Percentiles rank a stretch among this genome's conserved stretches.
phyloP scores from a whole-genome alignment of 345 rosid species.

The Eucalyptus shirleyi region DNA sequence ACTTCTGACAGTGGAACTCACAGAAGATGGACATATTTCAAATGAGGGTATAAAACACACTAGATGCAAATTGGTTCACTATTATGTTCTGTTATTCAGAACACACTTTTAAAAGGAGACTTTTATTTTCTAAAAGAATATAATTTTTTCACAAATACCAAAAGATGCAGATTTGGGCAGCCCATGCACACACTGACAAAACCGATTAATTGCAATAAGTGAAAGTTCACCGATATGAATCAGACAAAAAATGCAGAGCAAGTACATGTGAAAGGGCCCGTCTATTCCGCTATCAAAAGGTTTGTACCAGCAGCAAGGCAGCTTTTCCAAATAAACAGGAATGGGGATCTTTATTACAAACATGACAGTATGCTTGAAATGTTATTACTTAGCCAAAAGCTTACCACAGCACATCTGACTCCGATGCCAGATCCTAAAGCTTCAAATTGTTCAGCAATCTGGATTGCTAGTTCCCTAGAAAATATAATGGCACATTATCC shows the following conservation, averaged over 20 bases:
- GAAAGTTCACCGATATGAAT: background rate
- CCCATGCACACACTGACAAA: background rate
- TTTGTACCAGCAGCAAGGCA: background rate
- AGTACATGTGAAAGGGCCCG: background rate
- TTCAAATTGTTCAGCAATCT: slow-evolving; percentile 94
- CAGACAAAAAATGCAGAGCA: background rate
- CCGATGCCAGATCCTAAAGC: slow-evolving; percentile 78
- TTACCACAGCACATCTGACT: slow-evolving; percentile 80
- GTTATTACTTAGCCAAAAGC: background rate
- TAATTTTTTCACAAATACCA: background rate
- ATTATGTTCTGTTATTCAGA: background rate
- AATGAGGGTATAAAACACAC: background rate
- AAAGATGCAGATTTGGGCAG: background rate
- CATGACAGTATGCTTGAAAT: background rate
- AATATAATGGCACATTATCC: background rate
- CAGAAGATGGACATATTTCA: background rate
- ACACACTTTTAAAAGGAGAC: background rate
- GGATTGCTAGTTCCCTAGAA: slow-evolving; percentile 86
- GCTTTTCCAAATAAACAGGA: background rate
- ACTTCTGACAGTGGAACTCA: background rate
- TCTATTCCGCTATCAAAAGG: background rate
- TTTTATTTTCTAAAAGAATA: background rate
- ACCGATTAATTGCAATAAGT: background rate
- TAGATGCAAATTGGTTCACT: background rate
- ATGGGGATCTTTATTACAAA: background rate